A percentile compares a stretch with the other conserved stretches of the same genome.
Evolutionary conservation across 106 monocot genomes (phyloP).

Genomic region (Phalaenopsis aphrodite): DNA sequence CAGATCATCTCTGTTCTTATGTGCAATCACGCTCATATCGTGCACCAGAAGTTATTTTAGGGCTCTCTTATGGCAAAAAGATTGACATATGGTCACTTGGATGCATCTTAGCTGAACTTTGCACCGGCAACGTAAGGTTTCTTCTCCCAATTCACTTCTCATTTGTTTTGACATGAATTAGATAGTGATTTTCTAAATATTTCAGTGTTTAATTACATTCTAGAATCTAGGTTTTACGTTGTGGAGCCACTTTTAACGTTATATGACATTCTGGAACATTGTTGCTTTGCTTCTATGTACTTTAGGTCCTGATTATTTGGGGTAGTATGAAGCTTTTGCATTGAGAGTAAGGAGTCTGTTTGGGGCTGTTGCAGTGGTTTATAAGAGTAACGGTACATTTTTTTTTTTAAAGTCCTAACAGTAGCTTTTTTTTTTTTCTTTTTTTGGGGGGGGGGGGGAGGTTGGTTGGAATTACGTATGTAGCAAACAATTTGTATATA

Average conservation of each 20-base stretch:
- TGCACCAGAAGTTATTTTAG: constrained; percentile 95
- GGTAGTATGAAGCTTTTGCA: too few species aligned
- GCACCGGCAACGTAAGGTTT: constrained; percentile 87
- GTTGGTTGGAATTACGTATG: too few species aligned
- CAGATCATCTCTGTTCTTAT: constrained; percentile 97
- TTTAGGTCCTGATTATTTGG: too few species aligned
- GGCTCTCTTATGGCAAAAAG: constrained; percentile 91
- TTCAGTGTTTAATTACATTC: not conserved
- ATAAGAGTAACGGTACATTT: too few species aligned
- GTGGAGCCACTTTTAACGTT: not conserved
- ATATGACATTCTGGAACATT: not conserved
- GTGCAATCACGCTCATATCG: constrained; percentile 98
- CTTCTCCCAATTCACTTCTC: not conserved
- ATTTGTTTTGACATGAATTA: not conserved
- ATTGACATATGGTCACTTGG: constrained; percentile 99
- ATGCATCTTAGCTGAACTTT: constrained; percentile 95
- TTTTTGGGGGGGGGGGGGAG: too few species aligned
- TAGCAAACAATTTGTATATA: too few species aligned
- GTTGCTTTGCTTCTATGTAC: too few species aligned
- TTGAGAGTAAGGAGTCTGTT: too few species aligned
- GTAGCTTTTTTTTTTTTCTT: too few species aligned
- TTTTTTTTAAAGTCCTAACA: too few species aligned
- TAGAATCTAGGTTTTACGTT: not conserved
- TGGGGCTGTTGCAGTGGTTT: too few species aligned
- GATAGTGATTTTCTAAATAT: not conserved